Conservation (phyloP, 768 basidiomycete species). For the Trichaptum fuscoviolaceum region DNA sequence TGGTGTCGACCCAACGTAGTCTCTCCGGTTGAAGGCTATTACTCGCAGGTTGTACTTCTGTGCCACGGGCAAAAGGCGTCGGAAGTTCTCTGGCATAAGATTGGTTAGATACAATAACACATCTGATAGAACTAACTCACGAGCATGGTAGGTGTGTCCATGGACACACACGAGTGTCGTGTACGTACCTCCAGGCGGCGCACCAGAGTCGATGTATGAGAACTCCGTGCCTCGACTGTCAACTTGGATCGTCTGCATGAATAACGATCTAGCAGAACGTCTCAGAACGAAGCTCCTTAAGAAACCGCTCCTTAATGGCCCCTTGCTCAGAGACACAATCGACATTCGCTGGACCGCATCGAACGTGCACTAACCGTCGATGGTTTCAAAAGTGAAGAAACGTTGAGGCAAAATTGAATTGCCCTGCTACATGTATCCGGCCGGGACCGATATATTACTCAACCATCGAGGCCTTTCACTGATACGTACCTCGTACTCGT, state of each 20-base stretch:
- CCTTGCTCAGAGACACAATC: neutral
- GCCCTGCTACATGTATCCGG: neutral
- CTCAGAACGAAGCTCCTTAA: neutral
- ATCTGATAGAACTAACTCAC: neutral
- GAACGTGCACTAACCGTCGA: neutral
- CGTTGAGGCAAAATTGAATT: neutral
- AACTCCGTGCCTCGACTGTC: neutral
- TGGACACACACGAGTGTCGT: conserved; percentile 14
- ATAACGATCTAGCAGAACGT: neutral
- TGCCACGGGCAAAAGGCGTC: conserved; percentile 24
- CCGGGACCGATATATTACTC: too few relatives aligned
- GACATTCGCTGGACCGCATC: neutral
- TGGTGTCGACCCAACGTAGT: conserved; percentile 32
- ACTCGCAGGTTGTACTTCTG: conserved; percentile 25
- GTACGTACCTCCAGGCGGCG: neutral
- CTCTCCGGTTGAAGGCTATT: conserved; percentile 31
- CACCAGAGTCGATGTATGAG: conserved; percentile 1
- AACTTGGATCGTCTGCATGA: neutral
- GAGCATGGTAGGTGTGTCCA: conserved; percentile 14
- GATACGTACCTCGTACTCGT: too few relatives aligned
- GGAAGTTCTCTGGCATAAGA: conserved; percentile 22
- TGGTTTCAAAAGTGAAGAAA: neutral
- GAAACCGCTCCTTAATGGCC: neutral
- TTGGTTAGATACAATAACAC: neutral
- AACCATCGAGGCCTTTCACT: too few relatives aligned